phyloP scores from a whole-genome alignment of 768 basidiomycete species.

The Xerocomus potaroensis region DNA sequence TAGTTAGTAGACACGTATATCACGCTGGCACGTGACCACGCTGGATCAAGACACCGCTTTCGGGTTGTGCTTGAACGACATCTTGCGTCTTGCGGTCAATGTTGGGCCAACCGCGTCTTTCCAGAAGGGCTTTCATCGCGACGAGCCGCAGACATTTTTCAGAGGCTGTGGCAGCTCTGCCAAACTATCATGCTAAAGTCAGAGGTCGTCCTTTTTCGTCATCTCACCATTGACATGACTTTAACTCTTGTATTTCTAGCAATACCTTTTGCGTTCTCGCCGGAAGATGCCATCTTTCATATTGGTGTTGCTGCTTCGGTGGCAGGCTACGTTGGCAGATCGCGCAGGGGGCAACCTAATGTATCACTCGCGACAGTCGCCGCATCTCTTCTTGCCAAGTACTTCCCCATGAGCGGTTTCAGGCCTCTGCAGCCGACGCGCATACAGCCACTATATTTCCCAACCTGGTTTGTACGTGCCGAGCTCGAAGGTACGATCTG shows the following conservation, averaged over 20 bases:
- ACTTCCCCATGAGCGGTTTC: slow-evolving; percentile 37
- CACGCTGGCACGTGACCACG: slow-evolving; percentile 24
- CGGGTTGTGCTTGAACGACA: neutral
- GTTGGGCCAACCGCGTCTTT: slow-evolving; percentile 12
- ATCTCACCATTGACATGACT: neutral
- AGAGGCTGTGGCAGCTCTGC: slow-evolving; percentile 4
- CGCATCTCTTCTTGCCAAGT: slow-evolving; percentile 34
- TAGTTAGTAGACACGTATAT: slow-evolving; percentile 27
- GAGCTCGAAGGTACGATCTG: slow-evolving; percentile 40
- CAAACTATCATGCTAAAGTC: slow-evolving; percentile 35
- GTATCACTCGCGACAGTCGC: slow-evolving; percentile 20
- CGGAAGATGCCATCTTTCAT: slow-evolving; percentile 40
- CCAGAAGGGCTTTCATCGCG: neutral
- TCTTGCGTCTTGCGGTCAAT: slow-evolving; percentile 6
- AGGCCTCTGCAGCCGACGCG: slow-evolving; percentile 41
- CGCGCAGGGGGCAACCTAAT: slow-evolving; percentile 8
- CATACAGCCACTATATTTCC: slow-evolving; percentile 55
- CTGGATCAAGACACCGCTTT: neutral
- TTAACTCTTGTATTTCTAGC: slow-evolving; percentile 32
- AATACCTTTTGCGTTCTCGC: slow-evolving; percentile 47
- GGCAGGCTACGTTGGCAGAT: slow-evolving; percentile 24
- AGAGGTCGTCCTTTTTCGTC: slow-evolving; percentile 29
- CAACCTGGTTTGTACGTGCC: slow-evolving; percentile 58
- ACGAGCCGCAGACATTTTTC: slow-evolving; percentile 18
- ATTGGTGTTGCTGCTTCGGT: slow-evolving; percentile 34